Evolutionary conservation across 2,329 filamentous ascomycete genomes (phyloP), one percentile per base, ranked within the genome.

Genomic region (Celoporthe dispersa): DNA sequence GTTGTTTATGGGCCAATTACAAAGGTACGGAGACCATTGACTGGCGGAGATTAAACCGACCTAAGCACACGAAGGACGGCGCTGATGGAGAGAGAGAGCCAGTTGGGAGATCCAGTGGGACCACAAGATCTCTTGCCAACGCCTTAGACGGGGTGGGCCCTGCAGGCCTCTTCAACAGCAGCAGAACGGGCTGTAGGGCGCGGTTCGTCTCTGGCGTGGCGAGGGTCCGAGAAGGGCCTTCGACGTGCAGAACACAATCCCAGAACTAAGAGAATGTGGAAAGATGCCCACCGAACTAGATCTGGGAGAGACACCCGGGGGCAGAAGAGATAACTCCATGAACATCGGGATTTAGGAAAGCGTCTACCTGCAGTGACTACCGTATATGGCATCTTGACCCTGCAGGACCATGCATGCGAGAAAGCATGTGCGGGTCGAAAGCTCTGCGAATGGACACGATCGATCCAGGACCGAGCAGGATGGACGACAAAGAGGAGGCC

Each of bases 361-460:
- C 61, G 39, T 44, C 25, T 63, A 48, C 35, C 28, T 35, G 22
- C 14, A 48, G 22, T 3, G 25, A 9, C 25, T 51, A 44, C 62
- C 62, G 25, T 51, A 64, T n/a, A 63, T 63, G 60, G 62, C 62
- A 64, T 48, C 62, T 64, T 28, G 62, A 31, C 62, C 69, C 64
- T 67, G 70, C 70, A 71, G 63, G 57, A 62, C 39, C 41, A 37
- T 63, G 65, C 65, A 70, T 65, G 61, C 31, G 35, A 39, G 55
- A 39, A 48, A n/a, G 44, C 28, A 48, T 51, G 28, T 55, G 39
- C 28, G 41, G 41, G 53, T 48, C 25, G 53, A 61, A 44, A 57
- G 61, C 39, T 64, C 51, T 66, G 64, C 61, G 44, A 39, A 68
- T 66, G 68, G 68, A 57, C 48, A 59, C 57, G 67, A 61, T 64